Evolutionary conservation across 169 alveolate genomes (phyloP).

Genomic region (Plasmodium knowlesi): DNA sequence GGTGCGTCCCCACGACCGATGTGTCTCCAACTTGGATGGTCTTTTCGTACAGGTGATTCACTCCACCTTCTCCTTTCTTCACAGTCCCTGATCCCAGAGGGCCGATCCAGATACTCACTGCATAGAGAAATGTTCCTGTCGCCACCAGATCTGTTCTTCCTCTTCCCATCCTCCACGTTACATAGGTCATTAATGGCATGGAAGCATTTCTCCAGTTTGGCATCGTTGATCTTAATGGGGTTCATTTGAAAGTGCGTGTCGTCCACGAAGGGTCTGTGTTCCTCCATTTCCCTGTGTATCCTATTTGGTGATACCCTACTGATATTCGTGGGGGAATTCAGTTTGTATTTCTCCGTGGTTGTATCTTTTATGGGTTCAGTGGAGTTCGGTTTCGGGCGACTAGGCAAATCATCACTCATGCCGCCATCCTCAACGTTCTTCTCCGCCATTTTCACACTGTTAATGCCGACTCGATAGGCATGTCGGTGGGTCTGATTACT

Average conservation of each 20-base stretch:
- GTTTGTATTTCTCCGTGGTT: neutral
- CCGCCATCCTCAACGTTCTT: neutral
- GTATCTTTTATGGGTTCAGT: neutral
- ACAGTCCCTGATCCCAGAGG: neutral
- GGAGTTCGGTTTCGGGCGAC: neutral
- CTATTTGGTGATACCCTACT: neutral
- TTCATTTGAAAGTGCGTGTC: conserved; percentile 4
- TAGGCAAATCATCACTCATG: neutral
- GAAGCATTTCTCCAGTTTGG: neutral
- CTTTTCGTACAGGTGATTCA: neutral
- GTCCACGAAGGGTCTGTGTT: neutral
- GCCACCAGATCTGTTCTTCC: neutral
- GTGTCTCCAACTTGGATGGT: neutral
- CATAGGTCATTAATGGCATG: conserved; percentile 12
- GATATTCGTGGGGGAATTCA: neutral
- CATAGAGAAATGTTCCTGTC: neutral
- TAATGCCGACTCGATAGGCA: neutral
- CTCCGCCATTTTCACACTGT: neutral
- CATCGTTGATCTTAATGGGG: conserved; percentile 4
- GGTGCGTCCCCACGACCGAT: neutral
- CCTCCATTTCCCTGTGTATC: neutral
- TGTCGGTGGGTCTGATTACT: neutral
- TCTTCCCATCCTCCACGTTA: neutral
- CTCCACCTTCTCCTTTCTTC: neutral
- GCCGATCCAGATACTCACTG: neutral